A percentile compares a stretch with the other conserved stretches of the same genome.
Conservation (phyloP, 2,329 filamentous ascomycete genomes). For the Aurifilum marmelostoma region DNA sequence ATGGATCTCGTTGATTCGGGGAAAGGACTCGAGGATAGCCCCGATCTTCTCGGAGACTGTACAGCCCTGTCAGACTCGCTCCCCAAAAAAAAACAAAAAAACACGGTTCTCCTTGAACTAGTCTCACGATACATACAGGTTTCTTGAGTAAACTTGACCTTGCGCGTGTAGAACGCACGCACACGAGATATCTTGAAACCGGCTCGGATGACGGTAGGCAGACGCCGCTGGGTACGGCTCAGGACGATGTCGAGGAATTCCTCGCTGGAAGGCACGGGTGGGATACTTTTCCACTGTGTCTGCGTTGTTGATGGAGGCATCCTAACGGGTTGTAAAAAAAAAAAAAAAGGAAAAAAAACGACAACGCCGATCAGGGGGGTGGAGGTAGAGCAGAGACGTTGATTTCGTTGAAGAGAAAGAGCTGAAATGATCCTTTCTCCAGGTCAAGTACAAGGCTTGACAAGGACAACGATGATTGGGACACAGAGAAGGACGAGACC, state of each 20-base stretch:
- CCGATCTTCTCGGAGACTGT: constrained; percentile 82
- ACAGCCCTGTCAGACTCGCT: not conserved
- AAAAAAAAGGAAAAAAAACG: not conserved
- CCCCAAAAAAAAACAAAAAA: too few relatives aligned
- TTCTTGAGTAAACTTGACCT: constrained; percentile 98
- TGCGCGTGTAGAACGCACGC: constrained; percentile 89
- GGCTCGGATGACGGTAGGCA: constrained; percentile 90
- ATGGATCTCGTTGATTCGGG: constrained; percentile 74
- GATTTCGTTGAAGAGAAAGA: not conserved
- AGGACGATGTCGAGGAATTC: constrained; percentile 98
- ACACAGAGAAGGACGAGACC: too few relatives aligned
- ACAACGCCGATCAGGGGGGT: not conserved
- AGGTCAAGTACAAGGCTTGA: too few relatives aligned
- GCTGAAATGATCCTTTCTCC: too few relatives aligned
- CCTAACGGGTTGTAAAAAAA: too few relatives aligned
- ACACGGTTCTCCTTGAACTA: not conserved
- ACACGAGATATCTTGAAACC: constrained; percentile 97
- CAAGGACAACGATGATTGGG: too few relatives aligned
- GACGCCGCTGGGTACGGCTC: constrained; percentile 85
- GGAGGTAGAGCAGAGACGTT: not conserved
- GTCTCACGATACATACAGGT: constrained; percentile 55
- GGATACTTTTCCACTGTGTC: constrained; percentile 52
- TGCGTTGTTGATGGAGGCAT: constrained; percentile 27
- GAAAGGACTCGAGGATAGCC: constrained; percentile 90
- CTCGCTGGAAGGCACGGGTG: constrained; percentile 86